These are phyloP conservation scores for Fusarium tjaetaba DNA, from an alignment of 2,329 filamentous ascomycete genomes.

Conservation along the genomic window DNA sequence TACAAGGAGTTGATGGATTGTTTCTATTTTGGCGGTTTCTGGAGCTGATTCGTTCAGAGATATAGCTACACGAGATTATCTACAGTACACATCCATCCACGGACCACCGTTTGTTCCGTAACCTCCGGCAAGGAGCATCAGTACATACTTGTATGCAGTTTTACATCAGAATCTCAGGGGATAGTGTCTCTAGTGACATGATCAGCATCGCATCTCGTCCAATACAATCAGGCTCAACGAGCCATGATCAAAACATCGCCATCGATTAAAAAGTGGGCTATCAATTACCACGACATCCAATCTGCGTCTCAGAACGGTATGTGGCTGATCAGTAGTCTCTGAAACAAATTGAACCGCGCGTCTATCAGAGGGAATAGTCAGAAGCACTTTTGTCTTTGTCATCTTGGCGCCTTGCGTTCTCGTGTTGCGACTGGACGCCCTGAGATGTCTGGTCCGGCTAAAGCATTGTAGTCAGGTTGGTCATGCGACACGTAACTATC, in stretches of 20 bases:
- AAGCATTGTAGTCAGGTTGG: neutral
- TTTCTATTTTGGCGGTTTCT: slow-evolving; percentile 23
- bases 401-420: neutral
- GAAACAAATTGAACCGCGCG: slow-evolving; percentile 20
- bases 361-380: slow-evolving; percentile 14
- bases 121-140: slow-evolving; percentile 19
- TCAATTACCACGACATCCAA: slow-evolving; percentile 9
- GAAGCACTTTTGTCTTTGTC: slow-evolving; percentile 11
- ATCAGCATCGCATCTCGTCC: slow-evolving; percentile 1
- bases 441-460: neutral
- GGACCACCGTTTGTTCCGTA: neutral
- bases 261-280: slow-evolving; percentile 20
- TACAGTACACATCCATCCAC: slow-evolving; percentile 16
- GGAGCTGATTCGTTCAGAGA: slow-evolving; percentile 11
- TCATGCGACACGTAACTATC: slow-evolving; percentile 12
- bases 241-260: slow-evolving; percentile 11
- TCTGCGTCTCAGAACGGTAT: slow-evolving; percentile 1
- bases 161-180: slow-evolving; percentile 28
- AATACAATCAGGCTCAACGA: neutral
- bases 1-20: neutral
- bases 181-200: slow-evolving; percentile 8
- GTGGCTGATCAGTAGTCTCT: slow-evolving; percentile 19
- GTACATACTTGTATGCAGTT: slow-evolving; percentile 35
- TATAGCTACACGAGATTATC: slow-evolving; percentile 1
- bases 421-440: slow-evolving; percentile 22